These are phyloP conservation scores for Clarireedia homoeocarpa DNA, from an alignment of 2,329 filamentous ascomycete genomes.

Conservation along the genomic window DNA sequence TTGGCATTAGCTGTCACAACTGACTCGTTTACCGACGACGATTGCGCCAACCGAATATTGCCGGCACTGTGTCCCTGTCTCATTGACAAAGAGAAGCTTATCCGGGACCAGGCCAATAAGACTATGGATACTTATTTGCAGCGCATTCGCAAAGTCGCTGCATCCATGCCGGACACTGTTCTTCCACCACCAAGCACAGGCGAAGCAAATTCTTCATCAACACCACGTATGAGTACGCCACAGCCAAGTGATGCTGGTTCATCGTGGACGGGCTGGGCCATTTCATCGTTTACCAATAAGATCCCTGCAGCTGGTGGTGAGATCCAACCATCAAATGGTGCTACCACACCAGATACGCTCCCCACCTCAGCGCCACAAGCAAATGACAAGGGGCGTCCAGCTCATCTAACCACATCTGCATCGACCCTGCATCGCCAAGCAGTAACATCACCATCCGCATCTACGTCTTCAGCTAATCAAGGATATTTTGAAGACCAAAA, in stretches of 20 bases:
- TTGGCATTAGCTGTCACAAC: constrained; percentile 78
- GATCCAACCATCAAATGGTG: constrained; percentile 54
- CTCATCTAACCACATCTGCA: constrained; percentile 40
- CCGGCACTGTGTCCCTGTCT: constrained; percentile 77
- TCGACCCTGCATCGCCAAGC: constrained; percentile 54
- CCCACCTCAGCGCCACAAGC: constrained; percentile 34
- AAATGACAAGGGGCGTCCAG: constrained; percentile 29
- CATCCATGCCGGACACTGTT: constrained; percentile 70
- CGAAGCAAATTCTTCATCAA: constrained; percentile 34
- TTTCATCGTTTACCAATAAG: constrained; percentile 97
- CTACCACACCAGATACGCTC: constrained; percentile 36
- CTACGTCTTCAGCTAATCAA: constrained; percentile 38
- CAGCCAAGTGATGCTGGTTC: constrained; percentile 55
- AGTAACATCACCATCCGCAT: constrained; percentile 43
- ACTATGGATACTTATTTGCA: constrained; percentile 80
- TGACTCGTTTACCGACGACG: constrained; percentile 83
- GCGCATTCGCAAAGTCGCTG: constrained; percentile 70
- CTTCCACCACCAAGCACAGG: constrained; percentile 57
- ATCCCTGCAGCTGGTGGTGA: constrained; percentile 76
- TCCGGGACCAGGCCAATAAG: constrained; percentile 87
- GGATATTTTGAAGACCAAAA: constrained; percentile 48
- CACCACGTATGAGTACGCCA: constrained; percentile 72
- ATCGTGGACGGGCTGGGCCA: constrained; percentile 92
- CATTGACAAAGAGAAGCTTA: constrained; percentile 90
- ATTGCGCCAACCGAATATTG: constrained; percentile 75